These are phyloP conservation scores for Daphne laureola DNA, from an alignment of 441 rosid species.

Conservation along the genomic window DNA sequence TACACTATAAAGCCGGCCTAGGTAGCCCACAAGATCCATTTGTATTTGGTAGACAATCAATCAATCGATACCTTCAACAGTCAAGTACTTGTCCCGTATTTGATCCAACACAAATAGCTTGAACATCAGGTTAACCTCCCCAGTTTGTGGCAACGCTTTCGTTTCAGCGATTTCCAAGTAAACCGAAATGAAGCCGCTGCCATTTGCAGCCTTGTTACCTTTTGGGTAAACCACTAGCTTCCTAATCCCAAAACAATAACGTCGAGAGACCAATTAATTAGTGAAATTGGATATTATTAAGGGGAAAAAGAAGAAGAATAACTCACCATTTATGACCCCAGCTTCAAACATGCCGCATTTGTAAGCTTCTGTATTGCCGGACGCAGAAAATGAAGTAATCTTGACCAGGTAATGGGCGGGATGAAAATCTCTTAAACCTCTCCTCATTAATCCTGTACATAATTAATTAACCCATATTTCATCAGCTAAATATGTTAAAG, in stretches of 20 bases:
- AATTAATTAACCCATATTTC: neutral
- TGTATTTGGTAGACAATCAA: too few relatives aligned
- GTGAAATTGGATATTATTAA: too few relatives aligned
- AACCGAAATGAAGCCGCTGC: constrained; percentile 14
- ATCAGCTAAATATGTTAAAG: too few relatives aligned
- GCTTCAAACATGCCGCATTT: constrained; percentile 10
- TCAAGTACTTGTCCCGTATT: constrained; percentile 1
- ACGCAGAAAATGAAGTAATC: constrained; percentile 1
- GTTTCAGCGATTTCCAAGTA: constrained; percentile 11
- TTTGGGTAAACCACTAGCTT: constrained; percentile 17
- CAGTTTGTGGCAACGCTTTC: neutral
- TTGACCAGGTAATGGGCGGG: constrained; percentile 10
- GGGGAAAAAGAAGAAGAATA: neutral
- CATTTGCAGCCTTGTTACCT: constrained; percentile 12
- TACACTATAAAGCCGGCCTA: too few relatives aligned
- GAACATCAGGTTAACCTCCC: constrained; percentile 5
- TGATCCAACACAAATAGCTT: constrained; percentile 20
- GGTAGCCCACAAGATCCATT: neutral
- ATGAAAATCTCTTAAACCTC: constrained; percentile 3
- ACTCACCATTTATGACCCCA: constrained; percentile 10
- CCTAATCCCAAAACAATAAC: neutral
- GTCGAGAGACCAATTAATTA: too few relatives aligned
- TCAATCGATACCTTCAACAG: neutral
- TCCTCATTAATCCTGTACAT: neutral
- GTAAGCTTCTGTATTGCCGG: neutral